Evolutionary conservation across 179 eudicot genomes (phyloP).

Genomic region (Gypsophila paniculata): DNA sequence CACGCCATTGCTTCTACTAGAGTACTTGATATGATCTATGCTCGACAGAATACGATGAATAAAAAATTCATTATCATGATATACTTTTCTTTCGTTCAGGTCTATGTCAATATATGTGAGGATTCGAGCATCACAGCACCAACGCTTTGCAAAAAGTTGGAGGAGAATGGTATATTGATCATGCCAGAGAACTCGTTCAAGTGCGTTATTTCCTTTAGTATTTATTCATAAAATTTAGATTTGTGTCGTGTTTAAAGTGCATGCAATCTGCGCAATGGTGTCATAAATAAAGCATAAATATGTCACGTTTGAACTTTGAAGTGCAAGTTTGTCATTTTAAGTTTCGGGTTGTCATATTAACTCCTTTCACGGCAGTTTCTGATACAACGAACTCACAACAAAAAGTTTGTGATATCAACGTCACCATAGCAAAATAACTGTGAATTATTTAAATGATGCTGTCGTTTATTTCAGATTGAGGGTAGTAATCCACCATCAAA

Average conservation of each 20-base stretch:
- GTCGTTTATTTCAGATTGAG: constrained; percentile 47
- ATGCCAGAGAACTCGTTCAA: constrained; percentile 53
- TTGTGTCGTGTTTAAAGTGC: background rate
- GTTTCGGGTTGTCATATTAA: background rate
- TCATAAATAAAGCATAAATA: no score
- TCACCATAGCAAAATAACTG: no score
- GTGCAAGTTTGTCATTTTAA: no score
- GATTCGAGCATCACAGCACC: constrained; percentile 42
- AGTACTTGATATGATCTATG: no score
- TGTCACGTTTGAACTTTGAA: no score
- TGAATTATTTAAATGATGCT: no score
- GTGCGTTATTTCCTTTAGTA: constrained; percentile 26
- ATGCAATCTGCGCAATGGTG: no score
- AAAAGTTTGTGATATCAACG: background rate
- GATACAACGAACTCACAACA: background rate
- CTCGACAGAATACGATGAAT: no score
- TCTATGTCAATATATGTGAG: constrained; percentile 53
- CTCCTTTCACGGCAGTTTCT: no score
- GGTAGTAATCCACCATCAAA: constrained; percentile 80
- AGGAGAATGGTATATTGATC: constrained; percentile 59
- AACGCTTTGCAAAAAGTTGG: constrained; percentile 49
- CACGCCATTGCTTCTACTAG: no score
- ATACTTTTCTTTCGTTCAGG: constrained; percentile 27
- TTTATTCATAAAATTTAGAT: background rate
- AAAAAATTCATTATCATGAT: background rate